Conservation (phyloP, 805 yeast species). For the Starmerella geochares region DNA sequence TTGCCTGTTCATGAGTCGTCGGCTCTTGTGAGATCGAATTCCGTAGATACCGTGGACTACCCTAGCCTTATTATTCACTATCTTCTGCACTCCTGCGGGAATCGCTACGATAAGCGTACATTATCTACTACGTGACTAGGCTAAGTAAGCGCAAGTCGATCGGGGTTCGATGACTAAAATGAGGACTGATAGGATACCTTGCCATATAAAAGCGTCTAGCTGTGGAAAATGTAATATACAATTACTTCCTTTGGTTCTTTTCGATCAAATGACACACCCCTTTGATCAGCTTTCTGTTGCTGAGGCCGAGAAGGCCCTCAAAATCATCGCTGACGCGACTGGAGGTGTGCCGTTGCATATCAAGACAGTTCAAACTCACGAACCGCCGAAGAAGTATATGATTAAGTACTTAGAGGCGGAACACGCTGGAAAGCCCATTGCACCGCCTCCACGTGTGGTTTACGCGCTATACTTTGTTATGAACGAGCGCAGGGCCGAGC, state of each 20-base stretch:
- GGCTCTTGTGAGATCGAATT: neutral
- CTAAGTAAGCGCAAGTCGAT: neutral
- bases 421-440: constrained; percentile 37
- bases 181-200: neutral
- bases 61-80: neutral
- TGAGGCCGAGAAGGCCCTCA: constrained; percentile 27
- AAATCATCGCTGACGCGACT: constrained; percentile 23
- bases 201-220: neutral
- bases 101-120: neutral
- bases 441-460: constrained; percentile 57
- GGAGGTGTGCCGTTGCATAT: constrained; percentile 28
- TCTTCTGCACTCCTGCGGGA: neutral
- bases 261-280: constrained; percentile 25
- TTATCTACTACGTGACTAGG: neutral
- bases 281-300: constrained; percentile 29
- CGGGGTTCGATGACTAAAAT: constrained; percentile 5
- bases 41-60: neutral
- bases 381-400: constrained; percentile 72
- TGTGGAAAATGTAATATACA: no score
- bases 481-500: constrained; percentile 43
- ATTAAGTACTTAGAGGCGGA: constrained; percentile 56
- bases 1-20: neutral
- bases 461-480: constrained; percentile 56
- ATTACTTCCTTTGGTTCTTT: no score
- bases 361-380: constrained; percentile 33